Percentiles rank a stretch among this genome's conserved stretches.
These are phyloP conservation scores for Galeopsis tetrahit DNA, from an alignment of 257 asterid genomes.

Conservation along the genomic window DNA sequence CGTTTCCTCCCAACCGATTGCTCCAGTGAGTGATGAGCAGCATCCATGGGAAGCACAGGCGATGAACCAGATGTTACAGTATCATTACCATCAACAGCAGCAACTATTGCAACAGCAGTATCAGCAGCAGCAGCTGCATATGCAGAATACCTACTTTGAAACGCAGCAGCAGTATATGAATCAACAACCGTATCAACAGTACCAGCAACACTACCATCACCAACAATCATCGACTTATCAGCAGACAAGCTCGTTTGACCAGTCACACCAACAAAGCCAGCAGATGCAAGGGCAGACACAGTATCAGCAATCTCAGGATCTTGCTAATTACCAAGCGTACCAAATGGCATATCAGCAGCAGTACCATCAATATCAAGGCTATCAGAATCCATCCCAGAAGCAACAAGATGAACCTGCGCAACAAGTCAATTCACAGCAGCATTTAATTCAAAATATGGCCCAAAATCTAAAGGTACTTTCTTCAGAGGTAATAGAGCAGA, in stretches of 20 bases:
- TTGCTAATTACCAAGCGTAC: conserved; percentile 48
- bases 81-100: conserved; percentile 65
- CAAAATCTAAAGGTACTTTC: conserved; percentile 43
- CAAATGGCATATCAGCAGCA: conserved; percentile 79
- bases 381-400: conserved; percentile 42
- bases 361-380: conserved; percentile 66
- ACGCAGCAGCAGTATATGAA: conserved; percentile 53
- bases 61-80: conserved; percentile 57
- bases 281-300: conserved; percentile 43
- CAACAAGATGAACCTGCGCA: conserved; percentile 41
- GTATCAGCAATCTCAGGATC: conserved; percentile 45
- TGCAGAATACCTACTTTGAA: conserved; percentile 38
- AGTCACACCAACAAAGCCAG: conserved; percentile 38
- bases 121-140: conserved; percentile 48
- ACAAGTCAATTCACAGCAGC: conserved; percentile 24
- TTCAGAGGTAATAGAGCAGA: neutral
- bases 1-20: conserved; percentile 38
- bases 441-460: conserved; percentile 25
- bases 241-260: conserved; percentile 37
- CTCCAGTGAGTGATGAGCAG: conserved; percentile 35
- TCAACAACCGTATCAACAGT: conserved; percentile 52
- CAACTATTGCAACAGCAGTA: conserved; percentile 63
- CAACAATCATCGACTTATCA: conserved; percentile 36
- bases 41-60: conserved; percentile 42
- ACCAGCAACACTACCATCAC: conserved; percentile 39